Base-by-base conservation (phyloP, 208 protist species). In the Crithidia thermophila region DNA sequence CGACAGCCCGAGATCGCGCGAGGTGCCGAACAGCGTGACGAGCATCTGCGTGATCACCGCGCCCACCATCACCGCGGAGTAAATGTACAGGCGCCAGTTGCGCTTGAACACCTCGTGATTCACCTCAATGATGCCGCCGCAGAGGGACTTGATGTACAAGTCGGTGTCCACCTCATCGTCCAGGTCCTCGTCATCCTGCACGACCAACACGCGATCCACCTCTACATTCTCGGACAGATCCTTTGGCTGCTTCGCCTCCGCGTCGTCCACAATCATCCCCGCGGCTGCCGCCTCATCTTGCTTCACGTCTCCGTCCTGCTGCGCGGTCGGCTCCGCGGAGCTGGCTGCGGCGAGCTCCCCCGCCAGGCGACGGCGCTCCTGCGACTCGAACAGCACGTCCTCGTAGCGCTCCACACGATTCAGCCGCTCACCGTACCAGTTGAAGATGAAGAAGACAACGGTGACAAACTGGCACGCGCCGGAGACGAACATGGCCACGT, bases 271-370 rank as follows among this genome's bases (percentile, higher is more conserved):
- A n/a, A n/a, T n/a, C n/a, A n/a, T n/a, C n/a, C n/a, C n/a, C n/a
- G n/a, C 90, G 67, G n/a, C n/a, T n/a, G n/a, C n/a, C n/a, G n/a
- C n/a, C n/a, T n/a, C n/a, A n/a, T n/a, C n/a, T n/a, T n/a, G 14
- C 85, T 80, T 3, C 82, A 84, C 56, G 83, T 84, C 10, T 90
- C 68, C 21, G 90, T 70, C n/a, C n/a, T n/a, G n/a, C n/a, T 70
- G 57, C 36, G 52, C 21, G 27, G 5, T 3, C 34, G 31, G 13
- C 52, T 7, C 5, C 23, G 16, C 33, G 3, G 21, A 3, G 7
- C 36, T n/a, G 11, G 13, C 31, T 9, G 10, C 36, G n/a, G 30
- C 6, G 2, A 11, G 55, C 16, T 23, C 21, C 18, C 34, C 52
- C 31, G 31, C 52, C 4, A 4, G n/a, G 55, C 23, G 25, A 39